A percentile compares a stretch with the other conserved stretches of the same genome.
phyloP scores from a whole-genome alignment of 345 rosid genomes.

The thale cress (Arabidopsis thaliana) region DNA sequence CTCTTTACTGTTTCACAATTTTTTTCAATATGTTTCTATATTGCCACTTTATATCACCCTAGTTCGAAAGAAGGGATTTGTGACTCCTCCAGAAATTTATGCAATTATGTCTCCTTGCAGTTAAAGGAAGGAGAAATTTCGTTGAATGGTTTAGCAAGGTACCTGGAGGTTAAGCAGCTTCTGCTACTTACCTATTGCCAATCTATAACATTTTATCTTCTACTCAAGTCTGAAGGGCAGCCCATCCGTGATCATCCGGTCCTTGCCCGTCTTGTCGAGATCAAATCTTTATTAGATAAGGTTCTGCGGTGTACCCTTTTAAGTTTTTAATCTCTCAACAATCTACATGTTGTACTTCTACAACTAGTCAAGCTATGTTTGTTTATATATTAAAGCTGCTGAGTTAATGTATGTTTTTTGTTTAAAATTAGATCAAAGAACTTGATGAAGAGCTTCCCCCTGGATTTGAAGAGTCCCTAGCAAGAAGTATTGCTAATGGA shows the following conservation, averaged over 20 bases:
- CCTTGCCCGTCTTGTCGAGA: constrained; percentile 84
- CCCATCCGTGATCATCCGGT: constrained; percentile 92
- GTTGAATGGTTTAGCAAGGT: constrained; percentile 60
- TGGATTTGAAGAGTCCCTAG: constrained; percentile 64
- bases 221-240: constrained; percentile 91
- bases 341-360: neutral
- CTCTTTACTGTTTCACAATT: neutral
- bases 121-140: constrained; percentile 52
- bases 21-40: constrained; percentile 4
- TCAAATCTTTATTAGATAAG: constrained; percentile 79
- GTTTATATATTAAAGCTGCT: constrained; percentile 3
- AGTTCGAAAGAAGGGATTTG: neutral
- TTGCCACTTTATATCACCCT: constrained; percentile 13
- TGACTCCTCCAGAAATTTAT: constrained; percentile 4
- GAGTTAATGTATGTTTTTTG: neutral
- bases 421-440: constrained; percentile 59
- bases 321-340: constrained; percentile 1
- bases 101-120: constrained; percentile 47
- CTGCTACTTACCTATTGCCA: constrained; percentile 84
- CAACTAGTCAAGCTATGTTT: neutral
- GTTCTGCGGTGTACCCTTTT: constrained; percentile 47
- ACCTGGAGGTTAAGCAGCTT: constrained; percentile 81
- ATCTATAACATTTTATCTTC: constrained; percentile 87
- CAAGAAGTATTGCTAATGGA: constrained; percentile 41
- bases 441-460: constrained; percentile 70